Evolutionary conservation across 805 yeast species (phyloP), one percentile per base, ranked within the genome.

Genomic region (Wickerhamiella nectarea): DNA sequence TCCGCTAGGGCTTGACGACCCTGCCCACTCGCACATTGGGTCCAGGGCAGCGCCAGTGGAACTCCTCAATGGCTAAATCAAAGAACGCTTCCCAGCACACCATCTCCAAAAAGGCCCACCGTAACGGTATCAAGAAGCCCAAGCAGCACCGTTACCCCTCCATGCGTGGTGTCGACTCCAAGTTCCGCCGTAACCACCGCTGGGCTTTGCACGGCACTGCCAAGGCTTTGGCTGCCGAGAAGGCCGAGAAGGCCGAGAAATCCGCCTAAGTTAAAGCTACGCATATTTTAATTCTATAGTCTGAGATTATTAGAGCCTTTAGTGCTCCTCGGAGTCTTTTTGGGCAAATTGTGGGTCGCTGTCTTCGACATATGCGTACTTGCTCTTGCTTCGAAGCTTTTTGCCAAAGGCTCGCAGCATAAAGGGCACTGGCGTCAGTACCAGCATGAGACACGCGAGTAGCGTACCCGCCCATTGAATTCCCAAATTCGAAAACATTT

Each of bases 51-150:
- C 21, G n/a, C 26, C 41, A 28, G 9, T 10, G 17, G 31, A 14
- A 19, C 24, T 20, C 21, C 33, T 36, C 44, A 49, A 89, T 91
- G 98, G 70, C 98, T 72, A 91, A 91, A 77, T 89, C 97, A 60
- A 91, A 91, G 95, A 91, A 91, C 76, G 97, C 91, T 72, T 91
- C 98, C 74, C 87, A 86, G 74, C 98, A 91, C 75, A 91, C 91
- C 93, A 97, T 89, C 75, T 83, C 81, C 86, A 82, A 73, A 70
- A 91, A 91, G 93, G 97, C 97, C 66, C 98, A 91, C 96, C 87
- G 80, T 57, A 91, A 91, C 82, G 98, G 98, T 76, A 89, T 91
- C 77, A 89, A 89, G 83, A 91, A 89, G 87, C 95, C 96, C 63
- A 83, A 77, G 80, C 80, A 95, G 67, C 73, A 78, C 94, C 87